These are phyloP conservation scores for Populus pruinosa DNA, from an alignment of 345 rosid genomes.

Conservation along the genomic window DNA sequence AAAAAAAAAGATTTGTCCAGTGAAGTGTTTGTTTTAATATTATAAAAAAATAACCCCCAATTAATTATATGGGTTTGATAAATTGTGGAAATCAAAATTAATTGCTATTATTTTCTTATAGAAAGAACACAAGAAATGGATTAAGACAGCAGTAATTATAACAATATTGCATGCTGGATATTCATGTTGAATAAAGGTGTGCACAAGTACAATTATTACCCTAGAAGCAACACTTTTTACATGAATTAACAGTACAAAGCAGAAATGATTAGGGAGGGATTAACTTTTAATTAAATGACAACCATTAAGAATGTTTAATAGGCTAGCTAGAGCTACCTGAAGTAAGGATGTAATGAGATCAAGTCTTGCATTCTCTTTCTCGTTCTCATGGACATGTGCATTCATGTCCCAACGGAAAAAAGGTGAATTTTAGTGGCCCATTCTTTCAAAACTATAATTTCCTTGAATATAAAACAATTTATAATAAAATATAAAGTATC, in stretches of 20 bases:
- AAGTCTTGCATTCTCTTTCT: too few species aligned
- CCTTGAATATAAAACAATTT: too few species aligned
- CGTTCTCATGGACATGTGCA: too few species aligned
- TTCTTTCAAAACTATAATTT: too few species aligned
- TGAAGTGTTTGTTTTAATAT: too few species aligned
- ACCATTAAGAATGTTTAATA: constrained; percentile 5
- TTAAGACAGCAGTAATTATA: constrained; percentile 16
- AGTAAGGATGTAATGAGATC: background rate
- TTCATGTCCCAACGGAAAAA: too few species aligned
- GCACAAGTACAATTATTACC: background rate
- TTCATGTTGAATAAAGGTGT: constrained; percentile 21
- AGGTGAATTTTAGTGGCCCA: too few species aligned
- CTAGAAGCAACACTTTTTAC: background rate
- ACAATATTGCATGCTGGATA: constrained; percentile 3
- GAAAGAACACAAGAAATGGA: constrained; percentile 2
- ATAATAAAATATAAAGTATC: too few species aligned
- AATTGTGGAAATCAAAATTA: background rate
- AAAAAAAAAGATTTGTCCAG: too few species aligned
- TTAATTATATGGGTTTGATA: background rate
- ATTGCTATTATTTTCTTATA: background rate
- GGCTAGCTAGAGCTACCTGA: background rate
- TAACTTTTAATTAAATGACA: constrained; percentile 3
- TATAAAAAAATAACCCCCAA: too few species aligned
- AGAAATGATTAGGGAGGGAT: constrained; percentile 17
- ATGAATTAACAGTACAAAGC: background rate